Conservation (phyloP, 2,329 filamentous ascomycete species). For the Talaromyces piceae region DNA sequence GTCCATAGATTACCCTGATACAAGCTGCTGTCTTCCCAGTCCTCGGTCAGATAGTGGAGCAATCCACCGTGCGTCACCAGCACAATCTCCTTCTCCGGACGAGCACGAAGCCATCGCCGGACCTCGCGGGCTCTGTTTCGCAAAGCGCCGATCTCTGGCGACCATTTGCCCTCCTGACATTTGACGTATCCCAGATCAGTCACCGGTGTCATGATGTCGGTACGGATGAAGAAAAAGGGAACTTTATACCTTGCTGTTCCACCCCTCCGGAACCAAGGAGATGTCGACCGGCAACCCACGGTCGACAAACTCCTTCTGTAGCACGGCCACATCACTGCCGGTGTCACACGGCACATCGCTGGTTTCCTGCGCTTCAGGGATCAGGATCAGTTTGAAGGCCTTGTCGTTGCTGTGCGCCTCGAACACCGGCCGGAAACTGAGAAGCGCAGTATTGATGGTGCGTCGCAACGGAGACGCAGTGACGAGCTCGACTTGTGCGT, state of each 20-base stretch:
- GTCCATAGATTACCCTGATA: conserved; percentile 32
- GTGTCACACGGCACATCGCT: conserved; percentile 68
- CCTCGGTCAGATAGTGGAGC: conserved; percentile 76
- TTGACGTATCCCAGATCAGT: neutral
- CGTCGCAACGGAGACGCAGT: conserved; percentile 73
- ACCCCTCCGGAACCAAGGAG: conserved; percentile 53
- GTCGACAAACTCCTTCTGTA: conserved; percentile 55
- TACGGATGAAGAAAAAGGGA: no score
- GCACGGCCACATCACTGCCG: conserved; percentile 50
- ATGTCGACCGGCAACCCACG: conserved; percentile 55
- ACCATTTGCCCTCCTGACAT: conserved; percentile 36
- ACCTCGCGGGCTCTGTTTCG: conserved; percentile 54
- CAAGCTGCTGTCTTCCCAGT: conserved; percentile 58
- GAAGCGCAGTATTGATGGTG: conserved; percentile 69
- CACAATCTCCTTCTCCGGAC: conserved; percentile 59
- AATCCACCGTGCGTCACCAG: conserved; percentile 78
- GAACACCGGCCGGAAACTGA: conserved; percentile 57
- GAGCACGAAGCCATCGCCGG: conserved; percentile 48
- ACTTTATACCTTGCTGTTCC: conserved; percentile 68
- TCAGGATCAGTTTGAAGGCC: conserved; percentile 51
- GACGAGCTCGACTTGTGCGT: conserved; percentile 59
- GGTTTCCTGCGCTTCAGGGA: conserved; percentile 75
- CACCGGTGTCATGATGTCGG: neutral
- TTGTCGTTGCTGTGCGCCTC: conserved; percentile 34
- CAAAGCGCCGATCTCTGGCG: conserved; percentile 45